Conservation (phyloP, 2,329 filamentous ascomycete species). For the Blumeriella jaapii region DNA sequence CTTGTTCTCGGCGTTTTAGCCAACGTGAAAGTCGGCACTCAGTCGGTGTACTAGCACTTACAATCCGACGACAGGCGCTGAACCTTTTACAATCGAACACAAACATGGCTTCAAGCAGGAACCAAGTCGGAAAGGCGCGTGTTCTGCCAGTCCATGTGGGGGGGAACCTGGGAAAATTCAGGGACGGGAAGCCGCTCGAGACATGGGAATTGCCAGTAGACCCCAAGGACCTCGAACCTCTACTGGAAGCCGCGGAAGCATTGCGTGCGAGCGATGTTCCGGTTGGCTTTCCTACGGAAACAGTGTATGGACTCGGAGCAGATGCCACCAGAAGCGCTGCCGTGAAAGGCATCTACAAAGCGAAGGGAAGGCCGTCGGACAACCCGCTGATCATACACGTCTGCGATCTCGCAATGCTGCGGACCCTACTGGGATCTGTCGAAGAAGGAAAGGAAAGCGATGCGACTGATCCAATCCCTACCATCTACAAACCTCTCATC, state of each 20-base stretch:
- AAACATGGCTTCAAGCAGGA: constrained; percentile 19
- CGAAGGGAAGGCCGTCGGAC: constrained; percentile 82
- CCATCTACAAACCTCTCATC: constrained; percentile 61
- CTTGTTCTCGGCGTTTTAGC: no score
- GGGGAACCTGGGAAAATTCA: constrained; percentile 20
- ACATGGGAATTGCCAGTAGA: constrained; percentile 20
- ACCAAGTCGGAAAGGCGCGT: constrained; percentile 12
- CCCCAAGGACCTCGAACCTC: constrained; percentile 8
- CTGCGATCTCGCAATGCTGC: constrained; percentile 47
- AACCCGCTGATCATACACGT: constrained; percentile 95
- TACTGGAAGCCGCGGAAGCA: constrained; percentile 22
- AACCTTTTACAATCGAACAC: constrained; percentile 1
- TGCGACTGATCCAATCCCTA: constrained; percentile 26
- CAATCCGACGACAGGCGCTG: constrained; percentile 6
- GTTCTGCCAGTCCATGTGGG: constrained; percentile 16
- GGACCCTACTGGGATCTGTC: constrained; percentile 14
- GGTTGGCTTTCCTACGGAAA: constrained; percentile 94
- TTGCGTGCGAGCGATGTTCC: constrained; percentile 35
- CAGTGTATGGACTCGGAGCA: constrained; percentile 92
- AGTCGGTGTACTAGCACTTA: constrained; percentile 15
- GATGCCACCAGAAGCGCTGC: constrained; percentile 79
- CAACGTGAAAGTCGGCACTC: no score
- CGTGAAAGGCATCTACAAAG: constrained; percentile 83
- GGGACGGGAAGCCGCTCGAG: constrained; percentile 18
- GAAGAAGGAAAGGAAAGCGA: constrained; percentile 9